These are phyloP conservation scores for Trichoderma semiorbis DNA, from an alignment of 2,329 filamentous ascomycete species.

Conservation along the genomic window DNA sequence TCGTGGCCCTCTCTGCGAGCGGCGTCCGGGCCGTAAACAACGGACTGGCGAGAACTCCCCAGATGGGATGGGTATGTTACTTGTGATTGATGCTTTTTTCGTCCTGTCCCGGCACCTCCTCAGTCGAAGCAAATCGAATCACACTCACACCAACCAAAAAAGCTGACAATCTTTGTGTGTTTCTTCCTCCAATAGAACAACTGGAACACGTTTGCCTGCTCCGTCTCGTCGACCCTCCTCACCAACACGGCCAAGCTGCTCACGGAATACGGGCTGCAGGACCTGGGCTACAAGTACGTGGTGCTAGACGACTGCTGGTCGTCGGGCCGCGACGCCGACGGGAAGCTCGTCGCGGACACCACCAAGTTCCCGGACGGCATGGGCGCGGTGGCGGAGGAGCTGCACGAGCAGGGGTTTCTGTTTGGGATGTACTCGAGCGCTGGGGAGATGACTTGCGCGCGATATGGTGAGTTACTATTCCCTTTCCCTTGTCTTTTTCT, in stretches of 20 bases:
- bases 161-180: not conserved
- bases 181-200: constrained; percentile 11
- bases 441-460: constrained; percentile 47
- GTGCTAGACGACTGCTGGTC: constrained; percentile 38
- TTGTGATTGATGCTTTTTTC: not conserved
- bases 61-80: constrained; percentile 18
- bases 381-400: constrained; percentile 32
- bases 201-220: constrained; percentile 18
- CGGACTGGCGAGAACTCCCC: constrained; percentile 13
- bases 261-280: constrained; percentile 27
- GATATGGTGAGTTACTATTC: constrained; percentile 1
- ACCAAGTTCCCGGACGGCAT: constrained; percentile 38
- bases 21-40: constrained; percentile 8
- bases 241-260: constrained; percentile 24
- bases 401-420: constrained; percentile 36
- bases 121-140: not conserved
- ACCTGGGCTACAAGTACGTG: constrained; percentile 30
- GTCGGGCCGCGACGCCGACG: constrained; percentile 24
- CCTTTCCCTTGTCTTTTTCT: not conserved
- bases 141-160: not conserved
- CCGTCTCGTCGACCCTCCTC: constrained; percentile 21
- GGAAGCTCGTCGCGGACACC: constrained; percentile 30
- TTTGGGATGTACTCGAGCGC: constrained; percentile 41
- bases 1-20: not conserved
- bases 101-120: not conserved